Evolutionary conservation across 441 rosid species (phyloP).

Genomic region (Heliophila coronopifolia): DNA sequence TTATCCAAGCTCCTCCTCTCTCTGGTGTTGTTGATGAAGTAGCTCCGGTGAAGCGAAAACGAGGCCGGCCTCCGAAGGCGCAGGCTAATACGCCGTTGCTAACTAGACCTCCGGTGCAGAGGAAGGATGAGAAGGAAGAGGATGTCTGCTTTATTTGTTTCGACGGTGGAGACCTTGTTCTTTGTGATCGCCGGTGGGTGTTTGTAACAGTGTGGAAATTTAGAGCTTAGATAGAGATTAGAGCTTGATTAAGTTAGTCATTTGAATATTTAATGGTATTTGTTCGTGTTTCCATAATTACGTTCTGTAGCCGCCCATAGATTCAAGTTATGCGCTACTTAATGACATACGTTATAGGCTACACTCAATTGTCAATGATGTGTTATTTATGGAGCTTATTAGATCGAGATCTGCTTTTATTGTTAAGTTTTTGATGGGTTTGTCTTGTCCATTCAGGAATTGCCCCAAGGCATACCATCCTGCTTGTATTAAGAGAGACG

Average conservation of each 20-base stretch:
- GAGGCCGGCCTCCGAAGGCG: conserved; percentile 74
- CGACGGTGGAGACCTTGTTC: conserved; percentile 96
- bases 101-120: conserved; percentile 14
- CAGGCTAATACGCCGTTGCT: conserved; percentile 25
- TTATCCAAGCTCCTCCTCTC: conserved; percentile 38
- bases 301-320: background rate
- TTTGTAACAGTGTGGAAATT: too few relatives aligned
- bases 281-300: background rate
- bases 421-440: conserved; percentile 20
- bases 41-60: conserved; percentile 46
- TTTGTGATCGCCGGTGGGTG: conserved; percentile 94
- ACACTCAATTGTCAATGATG: background rate
- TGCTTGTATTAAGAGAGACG: conserved; percentile 87
- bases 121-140: conserved; percentile 51
- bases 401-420: conserved; percentile 8
- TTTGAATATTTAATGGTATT: background rate
- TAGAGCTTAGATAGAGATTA: conserved; percentile 8
- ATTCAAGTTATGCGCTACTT: background rate
- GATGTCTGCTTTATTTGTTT: conserved; percentile 99
- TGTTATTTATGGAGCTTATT: background rate
- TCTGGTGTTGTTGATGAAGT: conserved; percentile 29
- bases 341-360: conserved; percentile 14
- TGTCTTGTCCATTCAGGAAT: conserved; percentile 48
- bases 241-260: conserved; percentile 5
- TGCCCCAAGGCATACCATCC: conserved; percentile 99